Percentiles rank a stretch among this genome's conserved stretches.
Evolutionary conservation across 1,139 yeast genomes (phyloP).

Genomic region (Scheffersomyces illinoinensis): DNA sequence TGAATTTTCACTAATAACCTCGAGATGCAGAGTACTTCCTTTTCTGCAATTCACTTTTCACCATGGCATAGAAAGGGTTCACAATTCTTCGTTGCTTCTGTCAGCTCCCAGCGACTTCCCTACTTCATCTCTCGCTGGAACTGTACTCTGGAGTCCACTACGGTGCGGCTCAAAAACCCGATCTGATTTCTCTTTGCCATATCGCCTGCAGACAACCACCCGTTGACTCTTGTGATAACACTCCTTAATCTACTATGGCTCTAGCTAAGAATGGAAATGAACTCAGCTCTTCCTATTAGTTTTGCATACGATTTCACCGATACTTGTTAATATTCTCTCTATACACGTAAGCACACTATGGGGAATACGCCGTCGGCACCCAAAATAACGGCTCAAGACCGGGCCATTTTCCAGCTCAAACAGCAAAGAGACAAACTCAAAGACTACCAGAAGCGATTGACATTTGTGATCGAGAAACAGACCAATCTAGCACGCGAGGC

Average conservation of each 20-base stretch:
- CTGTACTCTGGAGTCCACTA: neutral
- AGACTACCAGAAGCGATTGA: conserved; percentile 68
- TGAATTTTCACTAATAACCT: too few species aligned
- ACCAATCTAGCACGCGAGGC: conserved; percentile 58
- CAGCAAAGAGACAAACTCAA: conserved; percentile 82
- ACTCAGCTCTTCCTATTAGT: neutral
- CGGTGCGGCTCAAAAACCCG: neutral
- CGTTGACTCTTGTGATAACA: neutral
- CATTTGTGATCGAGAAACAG: conserved; percentile 57
- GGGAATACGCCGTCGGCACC: conserved; percentile 50
- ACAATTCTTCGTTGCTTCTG: too few species aligned
- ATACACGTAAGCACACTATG: conserved; percentile 21
- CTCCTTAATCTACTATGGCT: neutral
- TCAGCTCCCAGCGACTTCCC: neutral
- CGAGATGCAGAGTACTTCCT: too few species aligned
- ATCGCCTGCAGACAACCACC: neutral
- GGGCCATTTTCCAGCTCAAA: conserved; percentile 82
- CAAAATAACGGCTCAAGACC: conserved; percentile 77
- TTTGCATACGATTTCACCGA: neutral
- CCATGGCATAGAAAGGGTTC: too few species aligned
- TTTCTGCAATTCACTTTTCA: too few species aligned
- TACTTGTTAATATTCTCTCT: conserved; percentile 1
- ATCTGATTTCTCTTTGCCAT: neutral
- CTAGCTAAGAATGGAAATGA: neutral
- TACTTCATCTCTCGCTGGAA: neutral